Base-by-base conservation (phyloP, 2,329 filamentous ascomycete genomes). In the Colletotrichum orbiculare region DNA sequence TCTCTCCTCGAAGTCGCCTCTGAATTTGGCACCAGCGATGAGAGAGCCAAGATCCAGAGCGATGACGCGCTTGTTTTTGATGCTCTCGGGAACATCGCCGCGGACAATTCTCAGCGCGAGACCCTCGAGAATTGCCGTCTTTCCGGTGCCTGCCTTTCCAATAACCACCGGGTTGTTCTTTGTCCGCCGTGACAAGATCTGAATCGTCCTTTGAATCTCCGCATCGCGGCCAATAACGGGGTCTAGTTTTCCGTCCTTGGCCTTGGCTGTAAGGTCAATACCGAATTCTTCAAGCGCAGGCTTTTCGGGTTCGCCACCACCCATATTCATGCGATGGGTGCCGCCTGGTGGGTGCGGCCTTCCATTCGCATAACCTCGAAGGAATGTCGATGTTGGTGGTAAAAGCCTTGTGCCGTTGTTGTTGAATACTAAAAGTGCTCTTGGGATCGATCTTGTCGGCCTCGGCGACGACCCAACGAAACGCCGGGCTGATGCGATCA, bases 141-240 rank as follows among this genome's bases (percentile, higher is more conserved):
- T 98, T 67, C 95, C 95, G 0, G 93, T 97, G 70, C 94, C 95
- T 8, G 94, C 93, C 50, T 89, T 90, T 67, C 95, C 95, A 64
- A 97, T 97, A n/a, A 97, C 81, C 1, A 97, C 94, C 0, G 95
- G 95, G 70, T 97, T 97, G 73, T 97, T 98, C 78, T 98, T 98
- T 8, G 96, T 98, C 66, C 96, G 85, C 68, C 96, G 85, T 13
- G 94, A 97, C 2, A 99, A 80, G 10, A 99, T 91, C 73, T 98
- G 96, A 65, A 98, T 97, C 0, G 94, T 97, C 54, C 96, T 86
- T 73, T 97, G 93, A 56, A 98, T 97, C 76, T 97, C 96, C 6
- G 87, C 83, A 72, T 97, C 94, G 76, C 96, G 87, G 17, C 96
- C 96, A 73, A 99, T 98, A 12, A 98, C 95, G 0, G 96, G 96